These are phyloP conservation scores for Boletus patriciae DNA, from an alignment of 768 basidiomycete genomes.

Conservation along the genomic window DNA sequence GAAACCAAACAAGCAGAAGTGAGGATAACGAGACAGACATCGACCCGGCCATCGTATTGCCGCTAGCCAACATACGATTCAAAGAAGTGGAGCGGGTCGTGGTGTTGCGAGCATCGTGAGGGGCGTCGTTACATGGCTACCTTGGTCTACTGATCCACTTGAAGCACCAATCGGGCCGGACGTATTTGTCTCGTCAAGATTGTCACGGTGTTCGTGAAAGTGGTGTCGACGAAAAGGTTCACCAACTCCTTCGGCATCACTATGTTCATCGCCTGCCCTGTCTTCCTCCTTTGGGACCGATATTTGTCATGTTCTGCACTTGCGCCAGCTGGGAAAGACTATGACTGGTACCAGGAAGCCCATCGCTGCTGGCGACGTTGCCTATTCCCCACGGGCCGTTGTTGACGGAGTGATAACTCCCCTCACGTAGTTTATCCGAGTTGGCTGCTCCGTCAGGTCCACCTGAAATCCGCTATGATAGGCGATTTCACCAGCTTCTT, in stretches of 20 bases:
- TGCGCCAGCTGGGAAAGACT: conserved; percentile 11
- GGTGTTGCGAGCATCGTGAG: conserved; percentile 22
- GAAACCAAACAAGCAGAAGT: conserved; percentile 54
- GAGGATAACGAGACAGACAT: conserved; percentile 48
- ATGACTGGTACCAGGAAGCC: not conserved
- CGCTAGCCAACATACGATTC: conserved; percentile 11
- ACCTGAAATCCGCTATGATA: conserved; percentile 97
- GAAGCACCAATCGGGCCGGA: too few species aligned
- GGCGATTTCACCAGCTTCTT: conserved; percentile 68
- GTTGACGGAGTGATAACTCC: conserved; percentile 66
- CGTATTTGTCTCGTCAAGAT: too few species aligned
- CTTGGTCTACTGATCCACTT: conserved; percentile 12
- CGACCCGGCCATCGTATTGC: conserved; percentile 26
- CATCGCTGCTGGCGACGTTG: not conserved
- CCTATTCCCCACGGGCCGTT: conserved; percentile 36
- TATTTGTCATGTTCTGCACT: conserved; percentile 20
- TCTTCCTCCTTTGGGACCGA: conserved; percentile 24
- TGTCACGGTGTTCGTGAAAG: too few species aligned
- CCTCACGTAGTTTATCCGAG: conserved; percentile 77
- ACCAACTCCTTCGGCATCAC: too few species aligned
- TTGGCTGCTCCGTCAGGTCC: conserved; percentile 85
- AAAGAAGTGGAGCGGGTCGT: conserved; percentile 29
- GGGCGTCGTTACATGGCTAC: conserved; percentile 7
- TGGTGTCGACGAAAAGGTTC: too few species aligned
- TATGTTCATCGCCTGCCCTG: too few species aligned